Conservation (phyloP, 176 grass and related monocot species). For the Elaeis guineensis region DNA sequence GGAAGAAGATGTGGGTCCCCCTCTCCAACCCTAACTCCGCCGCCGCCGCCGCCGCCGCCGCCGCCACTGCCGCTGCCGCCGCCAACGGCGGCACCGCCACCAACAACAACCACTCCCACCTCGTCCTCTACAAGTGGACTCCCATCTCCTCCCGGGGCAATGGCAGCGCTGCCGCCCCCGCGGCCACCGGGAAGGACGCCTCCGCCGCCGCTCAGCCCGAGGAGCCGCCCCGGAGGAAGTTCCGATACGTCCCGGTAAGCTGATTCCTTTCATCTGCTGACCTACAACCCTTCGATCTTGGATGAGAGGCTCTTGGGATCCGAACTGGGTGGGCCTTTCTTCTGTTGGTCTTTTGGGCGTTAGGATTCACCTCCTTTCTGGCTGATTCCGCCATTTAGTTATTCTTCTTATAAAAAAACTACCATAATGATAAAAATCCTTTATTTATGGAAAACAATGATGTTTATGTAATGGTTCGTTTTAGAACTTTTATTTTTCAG, state of each 20-base stretch:
- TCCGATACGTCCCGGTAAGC: conserved; percentile 62
- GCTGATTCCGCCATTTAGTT: too few species aligned
- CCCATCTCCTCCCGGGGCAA: conserved; percentile 4
- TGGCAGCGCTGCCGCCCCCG: background rate
- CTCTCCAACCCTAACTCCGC: conserved; percentile 18
- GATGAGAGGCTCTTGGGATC: too few species aligned
- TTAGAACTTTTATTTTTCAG: too few species aligned
- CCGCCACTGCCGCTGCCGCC: background rate
- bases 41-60: background rate
- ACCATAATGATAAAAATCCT: too few species aligned
- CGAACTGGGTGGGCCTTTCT: too few species aligned
- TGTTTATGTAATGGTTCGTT: too few species aligned
- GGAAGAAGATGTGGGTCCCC: conserved; percentile 71
- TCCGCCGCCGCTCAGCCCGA: conserved; percentile 14
- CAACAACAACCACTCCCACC: conserved; percentile 19
- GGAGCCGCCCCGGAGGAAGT: conserved; percentile 23
- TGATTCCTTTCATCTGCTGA: conserved; percentile 1
- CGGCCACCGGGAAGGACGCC: background rate
- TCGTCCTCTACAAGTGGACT: conserved; percentile 69
- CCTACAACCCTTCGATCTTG: too few species aligned
- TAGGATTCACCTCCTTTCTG: too few species aligned
- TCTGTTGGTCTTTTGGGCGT: too few species aligned
- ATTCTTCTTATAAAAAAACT: too few species aligned
- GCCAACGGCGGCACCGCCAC: conserved; percentile 9
- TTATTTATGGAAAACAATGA: too few species aligned